Evolutionary conservation across 164 flowering plant genomes (phyloP).

Genomic region (Berberis vulgaris): DNA sequence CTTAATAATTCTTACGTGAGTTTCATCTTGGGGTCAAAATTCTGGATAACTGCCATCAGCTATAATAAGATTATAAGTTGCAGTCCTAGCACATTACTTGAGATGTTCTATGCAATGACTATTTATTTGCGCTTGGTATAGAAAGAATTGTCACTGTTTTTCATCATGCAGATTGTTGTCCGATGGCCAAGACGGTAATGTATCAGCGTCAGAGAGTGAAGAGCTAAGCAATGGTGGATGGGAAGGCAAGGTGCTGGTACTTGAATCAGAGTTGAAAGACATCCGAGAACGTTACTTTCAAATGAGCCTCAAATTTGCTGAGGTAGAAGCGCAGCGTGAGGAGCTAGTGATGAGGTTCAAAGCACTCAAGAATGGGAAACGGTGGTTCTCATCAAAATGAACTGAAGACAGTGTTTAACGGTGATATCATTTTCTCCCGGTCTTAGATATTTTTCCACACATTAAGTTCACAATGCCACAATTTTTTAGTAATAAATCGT

Average conservation of each 20-base stretch:
- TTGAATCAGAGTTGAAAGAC: constrained; percentile 69
- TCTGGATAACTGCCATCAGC: no score
- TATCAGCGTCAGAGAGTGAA: constrained; percentile 18
- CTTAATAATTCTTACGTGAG: no score
- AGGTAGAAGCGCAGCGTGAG: constrained; percentile 77
- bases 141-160: background rate
- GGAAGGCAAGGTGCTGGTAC: constrained; percentile 32
- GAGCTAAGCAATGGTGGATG: constrained; percentile 17
- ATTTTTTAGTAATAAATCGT: constrained; percentile 4
- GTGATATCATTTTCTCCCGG: background rate
- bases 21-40: no score
- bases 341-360: constrained; percentile 85
- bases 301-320: constrained; percentile 88
- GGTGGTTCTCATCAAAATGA: constrained; percentile 44
- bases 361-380: constrained; percentile 34
- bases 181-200: constrained; percentile 19
- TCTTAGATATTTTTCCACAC: background rate
- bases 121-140: no score
- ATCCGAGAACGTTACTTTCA: constrained; percentile 70
- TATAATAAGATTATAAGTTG: no score
- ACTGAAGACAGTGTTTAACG: constrained; percentile 1
- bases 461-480: background rate
- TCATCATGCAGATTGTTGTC: constrained; percentile 27
- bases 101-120: no score
- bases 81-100: no score